Evolutionary conservation across 129 eudicot species (phyloP), one percentile per base, ranked within the genome.

Genomic region (Lactuca sativa): DNA sequence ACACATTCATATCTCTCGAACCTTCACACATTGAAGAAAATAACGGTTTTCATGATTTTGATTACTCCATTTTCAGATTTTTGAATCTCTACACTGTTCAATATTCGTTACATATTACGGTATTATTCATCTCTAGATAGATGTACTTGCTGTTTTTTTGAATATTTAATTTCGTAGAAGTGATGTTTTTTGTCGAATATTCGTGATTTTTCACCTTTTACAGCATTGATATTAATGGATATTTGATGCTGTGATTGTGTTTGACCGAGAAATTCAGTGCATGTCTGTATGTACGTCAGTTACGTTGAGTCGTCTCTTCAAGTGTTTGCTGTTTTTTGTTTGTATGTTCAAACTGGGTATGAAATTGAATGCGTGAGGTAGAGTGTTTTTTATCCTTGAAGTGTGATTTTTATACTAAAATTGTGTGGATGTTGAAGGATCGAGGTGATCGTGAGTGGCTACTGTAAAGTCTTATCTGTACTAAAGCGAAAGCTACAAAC

Each of bases 321-420:
- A 51, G 56, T 17, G 61, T 59, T 60, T 76, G 80, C 70, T 76
- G 80, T 76, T 47, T 30, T 77, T 77, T 77, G 81, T 77, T 62
- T 77, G 51, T 69, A 61, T 61, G 15, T 59, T 15, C 61, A 67
- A 49, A 59, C 62, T 67, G 33, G 18, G 44, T 14, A n/a, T 49
- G 16, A 9, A 75, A 66, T 57, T 66, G 37, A 66, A 66, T 38
- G 69, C 37, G 56, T 49, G 74, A 67, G 15, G 48, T 30, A 75
- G 25, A 15, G 33, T 66, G 10, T 47, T 67, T 36, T 36, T 67
- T 55, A 54, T 52, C 31, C 2, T 67, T 40, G 36, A 10, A 59
- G 3, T 57, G 51, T 58, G 51, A 64, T 32, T 33, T 65, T 40
- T 66, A 41, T 56, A 15, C 38, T 56, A 30, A 47, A 47, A 47